Evolutionary conservation across 108 stramenopile species (phyloP), one percentile per base, ranked within the genome.

Genomic region (Cylindrotheca closterium): DNA sequence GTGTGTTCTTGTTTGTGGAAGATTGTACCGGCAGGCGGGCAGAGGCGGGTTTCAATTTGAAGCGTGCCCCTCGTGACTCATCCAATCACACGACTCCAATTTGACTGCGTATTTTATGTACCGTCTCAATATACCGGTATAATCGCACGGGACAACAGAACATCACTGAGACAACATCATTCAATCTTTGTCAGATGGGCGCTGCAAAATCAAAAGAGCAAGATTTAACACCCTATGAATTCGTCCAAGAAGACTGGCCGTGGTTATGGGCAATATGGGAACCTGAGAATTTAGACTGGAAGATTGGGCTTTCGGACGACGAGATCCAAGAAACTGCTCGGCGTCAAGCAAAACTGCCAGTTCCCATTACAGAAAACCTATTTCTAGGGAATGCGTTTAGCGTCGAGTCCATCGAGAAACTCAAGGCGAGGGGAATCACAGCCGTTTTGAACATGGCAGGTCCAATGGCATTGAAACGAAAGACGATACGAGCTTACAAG

Each of bases 211-310:
- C 37, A 15, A 42, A 7, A 7, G 10, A 42, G 37, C 7, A 42
- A 42, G 15, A 7, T 15, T 42, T 15, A 42, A 7, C 37, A 42
- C 15, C 37, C 37, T 42, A 10, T 15, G 37, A 42, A 42, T 10
- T 15, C 37, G 15, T 42, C 37, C 10, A 42, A 10, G 61, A 63
- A 29, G 61, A 63, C 26, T 63, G 61, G 61, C 61, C 61, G 3
- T 63, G 61, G 61, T 47, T 63, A 15, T 63, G 61, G 61, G 61
- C 61, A 5, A 49, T 63, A 3, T 47, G 61, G 25, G 48, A 63
- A 4, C 47, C 47, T 2, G 47, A 49, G 4, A 3, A 28, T 27
- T 50, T 63, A 25, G 61, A 50, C 45, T 63, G 61, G 48, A 22
- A 50, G 12, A 46, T 17, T 4, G 61, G 19, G 4, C 59, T 42